Evolutionary conservation across 2,329 filamentous ascomycete genomes (phyloP).

Genomic region (Fonsecaea pugnacius): DNA sequence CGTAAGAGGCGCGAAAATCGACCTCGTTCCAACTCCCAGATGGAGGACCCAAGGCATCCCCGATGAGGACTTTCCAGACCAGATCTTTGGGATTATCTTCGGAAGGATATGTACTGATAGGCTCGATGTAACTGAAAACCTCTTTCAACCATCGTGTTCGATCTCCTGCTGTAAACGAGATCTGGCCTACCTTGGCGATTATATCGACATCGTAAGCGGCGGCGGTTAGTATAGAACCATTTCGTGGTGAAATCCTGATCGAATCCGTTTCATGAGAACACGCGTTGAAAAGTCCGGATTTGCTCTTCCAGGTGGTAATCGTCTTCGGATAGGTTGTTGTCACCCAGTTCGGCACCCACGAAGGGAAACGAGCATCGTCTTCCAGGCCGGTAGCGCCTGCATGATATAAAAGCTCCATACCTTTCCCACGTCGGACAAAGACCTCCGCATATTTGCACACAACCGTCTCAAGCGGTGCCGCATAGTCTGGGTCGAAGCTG

Average conservation of each 20-base stretch:
- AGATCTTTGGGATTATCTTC: neutral
- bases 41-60: neutral
- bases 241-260: neutral
- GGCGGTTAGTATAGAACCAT: neutral
- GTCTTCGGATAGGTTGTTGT: neutral
- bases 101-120: neutral
- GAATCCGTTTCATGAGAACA: neutral
- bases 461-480: slow-evolving; percentile 1
- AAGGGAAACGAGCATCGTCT: neutral
- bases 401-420: slow-evolving; percentile 1
- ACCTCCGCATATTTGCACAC: neutral
- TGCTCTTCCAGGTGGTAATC: neutral
- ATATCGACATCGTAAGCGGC: neutral
- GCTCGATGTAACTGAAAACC: neutral
- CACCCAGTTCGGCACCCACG: slow-evolving; percentile 3
- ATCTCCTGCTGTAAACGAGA: neutral
- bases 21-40: neutral
- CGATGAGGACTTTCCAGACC: neutral
- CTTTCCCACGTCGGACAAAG: neutral
- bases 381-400: neutral
- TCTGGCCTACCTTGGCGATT: neutral
- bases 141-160: neutral
- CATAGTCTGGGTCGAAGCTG: neutral
- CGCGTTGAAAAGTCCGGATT: neutral
- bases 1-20: neutral